phyloP scores from a whole-genome alignment of 2,329 filamentous ascomycete genomes.

The Ophiosphaerella narmari region DNA sequence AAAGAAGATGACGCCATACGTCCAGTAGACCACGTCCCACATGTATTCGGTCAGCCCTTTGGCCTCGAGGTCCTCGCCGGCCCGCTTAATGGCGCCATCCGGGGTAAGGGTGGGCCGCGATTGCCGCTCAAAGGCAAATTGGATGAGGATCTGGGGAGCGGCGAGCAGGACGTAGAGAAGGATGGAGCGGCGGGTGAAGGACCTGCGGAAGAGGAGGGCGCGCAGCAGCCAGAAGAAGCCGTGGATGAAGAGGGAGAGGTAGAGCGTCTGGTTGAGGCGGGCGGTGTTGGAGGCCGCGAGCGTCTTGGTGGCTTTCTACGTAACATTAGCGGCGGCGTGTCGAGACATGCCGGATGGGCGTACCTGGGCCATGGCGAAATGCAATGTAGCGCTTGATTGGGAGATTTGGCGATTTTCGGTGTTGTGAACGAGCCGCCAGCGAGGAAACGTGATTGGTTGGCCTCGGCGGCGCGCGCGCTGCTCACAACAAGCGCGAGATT shows the following conservation, averaged over 20 bases:
- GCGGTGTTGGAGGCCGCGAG: constrained; percentile 79
- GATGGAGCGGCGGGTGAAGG: constrained; percentile 58
- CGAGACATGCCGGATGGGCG: neutral
- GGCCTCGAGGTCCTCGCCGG: constrained; percentile 87
- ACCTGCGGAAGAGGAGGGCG: constrained; percentile 65
- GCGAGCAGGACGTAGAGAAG: constrained; percentile 74
- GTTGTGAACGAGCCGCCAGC: too few relatives aligned
- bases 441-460: neutral
- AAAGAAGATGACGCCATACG: constrained; percentile 76
- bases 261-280: constrained; percentile 79
- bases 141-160: constrained; percentile 74
- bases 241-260: constrained; percentile 75
- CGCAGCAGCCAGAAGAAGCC: constrained; percentile 73
- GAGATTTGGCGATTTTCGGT: neutral
- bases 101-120: constrained; percentile 77
- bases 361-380: constrained; percentile 32
- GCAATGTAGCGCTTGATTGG: neutral
- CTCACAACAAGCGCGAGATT: constrained; percentile 32
- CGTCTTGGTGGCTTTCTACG: constrained; percentile 58
- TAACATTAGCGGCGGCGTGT: too few relatives aligned
- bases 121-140: constrained; percentile 83
- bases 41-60: constrained; percentile 94
- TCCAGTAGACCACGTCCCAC: constrained; percentile 97
- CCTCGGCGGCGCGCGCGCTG: constrained; percentile 6
- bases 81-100: constrained; percentile 65